Conservation (phyloP, 1,284 basidiomycete species). For the Trametes hirsuta region DNA sequence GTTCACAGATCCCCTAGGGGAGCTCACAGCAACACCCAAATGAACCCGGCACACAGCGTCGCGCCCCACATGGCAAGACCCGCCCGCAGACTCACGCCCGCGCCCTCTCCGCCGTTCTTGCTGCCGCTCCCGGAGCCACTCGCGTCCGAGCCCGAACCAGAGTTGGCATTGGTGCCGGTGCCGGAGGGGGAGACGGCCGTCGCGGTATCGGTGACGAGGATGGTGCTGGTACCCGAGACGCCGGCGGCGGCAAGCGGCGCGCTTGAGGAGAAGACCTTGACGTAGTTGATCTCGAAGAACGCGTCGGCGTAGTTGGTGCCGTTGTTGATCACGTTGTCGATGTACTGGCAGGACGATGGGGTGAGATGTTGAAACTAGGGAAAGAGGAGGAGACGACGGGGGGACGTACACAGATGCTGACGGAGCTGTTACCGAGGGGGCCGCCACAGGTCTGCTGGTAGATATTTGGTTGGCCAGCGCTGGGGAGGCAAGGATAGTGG, state of each 20-base stretch:
- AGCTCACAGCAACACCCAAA: constrained; percentile 9
- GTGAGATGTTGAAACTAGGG: background rate
- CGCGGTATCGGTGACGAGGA: background rate
- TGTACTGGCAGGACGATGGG: constrained; percentile 38
- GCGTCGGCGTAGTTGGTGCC: constrained; percentile 51
- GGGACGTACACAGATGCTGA: constrained; percentile 24
- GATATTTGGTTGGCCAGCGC: constrained; percentile 47
- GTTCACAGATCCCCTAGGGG: background rate
- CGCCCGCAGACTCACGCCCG: background rate
- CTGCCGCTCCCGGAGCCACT: background rate
- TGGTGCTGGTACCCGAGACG: background rate
- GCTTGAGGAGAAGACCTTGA: constrained; percentile 42
- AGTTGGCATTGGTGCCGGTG: background rate
- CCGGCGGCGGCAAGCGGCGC: constrained; percentile 8
- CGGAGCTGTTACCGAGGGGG: constrained; percentile 26
- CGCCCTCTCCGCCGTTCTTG: background rate
- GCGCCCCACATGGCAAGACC: constrained; percentile 3
- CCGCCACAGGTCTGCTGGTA: constrained; percentile 45
- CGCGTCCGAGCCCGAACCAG: background rate
- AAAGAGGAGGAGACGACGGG: background rate
- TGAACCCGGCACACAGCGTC: constrained; percentile 11
- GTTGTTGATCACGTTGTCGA: constrained; percentile 56
- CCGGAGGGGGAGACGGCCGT: background rate
- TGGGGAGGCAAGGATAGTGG: constrained; percentile 18
- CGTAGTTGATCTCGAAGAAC: constrained; percentile 54